A percentile compares a stretch with the other conserved stretches of the same genome.
Evolutionary conservation across 2,329 filamentous ascomycete species (phyloP).

Genomic region (Pseudogymnoascus sp.): DNA sequence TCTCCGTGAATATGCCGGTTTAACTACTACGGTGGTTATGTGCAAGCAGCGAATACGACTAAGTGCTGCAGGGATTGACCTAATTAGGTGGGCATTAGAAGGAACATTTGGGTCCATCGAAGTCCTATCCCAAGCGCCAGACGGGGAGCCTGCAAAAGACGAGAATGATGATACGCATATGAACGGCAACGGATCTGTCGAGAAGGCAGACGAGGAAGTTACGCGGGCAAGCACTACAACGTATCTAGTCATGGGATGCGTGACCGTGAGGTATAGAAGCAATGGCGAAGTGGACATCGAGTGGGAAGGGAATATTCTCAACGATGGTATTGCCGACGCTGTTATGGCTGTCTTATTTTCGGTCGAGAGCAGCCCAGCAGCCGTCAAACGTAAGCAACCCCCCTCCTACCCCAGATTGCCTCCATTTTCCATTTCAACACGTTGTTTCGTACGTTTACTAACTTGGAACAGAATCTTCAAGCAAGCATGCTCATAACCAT

Average conservation of each 20-base stretch:
- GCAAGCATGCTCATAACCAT: constrained; percentile 46
- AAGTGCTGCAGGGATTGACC: constrained; percentile 77
- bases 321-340: constrained; percentile 95
- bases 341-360: constrained; percentile 88
- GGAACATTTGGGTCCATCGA: constrained; percentile 87
- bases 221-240: constrained; percentile 41
- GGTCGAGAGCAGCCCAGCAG: constrained; percentile 87
- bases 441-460: constrained; percentile 13
- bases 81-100: constrained; percentile 90
- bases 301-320: constrained; percentile 97
- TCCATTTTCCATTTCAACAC: constrained; percentile 2
- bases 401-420: constrained; percentile 15
- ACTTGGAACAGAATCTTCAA: constrained; percentile 43
- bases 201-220: constrained; percentile 58
- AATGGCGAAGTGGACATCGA: constrained; percentile 81
- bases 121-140: constrained; percentile 43
- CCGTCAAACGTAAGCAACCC: constrained; percentile 67
- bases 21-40: constrained; percentile 88
- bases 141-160: constrained; percentile 32
- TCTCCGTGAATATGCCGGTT: constrained; percentile 88
- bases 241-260: constrained; percentile 80
- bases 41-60: constrained; percentile 88
- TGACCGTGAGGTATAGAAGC: constrained; percentile 67
- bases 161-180: constrained; percentile 30
- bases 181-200: constrained; percentile 31